Conservation (phyloP, 352 stramenopile genomes). For the Phytophthora brassicae region DNA sequence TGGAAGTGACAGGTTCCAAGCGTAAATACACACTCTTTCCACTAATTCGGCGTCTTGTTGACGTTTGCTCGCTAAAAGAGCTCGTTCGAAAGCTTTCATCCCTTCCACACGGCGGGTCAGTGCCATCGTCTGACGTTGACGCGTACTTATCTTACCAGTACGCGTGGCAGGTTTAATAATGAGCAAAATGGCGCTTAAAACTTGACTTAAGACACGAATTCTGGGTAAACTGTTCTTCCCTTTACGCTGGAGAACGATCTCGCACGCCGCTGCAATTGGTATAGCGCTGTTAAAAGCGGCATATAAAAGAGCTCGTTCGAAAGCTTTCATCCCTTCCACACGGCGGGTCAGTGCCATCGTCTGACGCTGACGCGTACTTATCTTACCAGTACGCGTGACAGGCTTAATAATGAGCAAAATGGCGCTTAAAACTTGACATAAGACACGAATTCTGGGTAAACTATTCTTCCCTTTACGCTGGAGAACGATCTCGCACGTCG, state of each 20-base stretch:
- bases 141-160: constrained; percentile 25
- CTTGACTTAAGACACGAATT: constrained; percentile 56
- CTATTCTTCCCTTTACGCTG: constrained; percentile 59
- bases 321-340: constrained; percentile 71
- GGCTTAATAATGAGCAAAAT: constrained; percentile 40
- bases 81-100: constrained; percentile 76
- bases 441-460: constrained; percentile 40
- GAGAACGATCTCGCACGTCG: constrained; percentile 51
- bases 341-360: constrained; percentile 43
- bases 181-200: constrained; percentile 52
- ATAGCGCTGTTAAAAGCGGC: constrained; percentile 42
- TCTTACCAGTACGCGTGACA: constrained; percentile 1
- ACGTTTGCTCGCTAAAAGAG: constrained; percentile 75
- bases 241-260: constrained; percentile 50
- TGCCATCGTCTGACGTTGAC: constrained; percentile 36
- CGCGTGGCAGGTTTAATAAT: constrained; percentile 17
- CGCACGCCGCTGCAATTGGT: constrained; percentile 40
- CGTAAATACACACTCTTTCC: constrained; percentile 77
- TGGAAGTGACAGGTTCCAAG: constrained; percentile 83
- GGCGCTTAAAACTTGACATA: constrained; percentile 60
- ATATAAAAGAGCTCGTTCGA: constrained; percentile 80
- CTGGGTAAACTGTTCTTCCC: constrained; percentile 54
- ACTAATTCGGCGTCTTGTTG: constrained; percentile 75
- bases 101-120: constrained; percentile 65
- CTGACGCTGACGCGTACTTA: constrained; percentile 39